Evolutionary conservation across 345 rosid species (phyloP), one percentile per base, ranked within the genome.

Genomic region (Heritiera fomes): DNA sequence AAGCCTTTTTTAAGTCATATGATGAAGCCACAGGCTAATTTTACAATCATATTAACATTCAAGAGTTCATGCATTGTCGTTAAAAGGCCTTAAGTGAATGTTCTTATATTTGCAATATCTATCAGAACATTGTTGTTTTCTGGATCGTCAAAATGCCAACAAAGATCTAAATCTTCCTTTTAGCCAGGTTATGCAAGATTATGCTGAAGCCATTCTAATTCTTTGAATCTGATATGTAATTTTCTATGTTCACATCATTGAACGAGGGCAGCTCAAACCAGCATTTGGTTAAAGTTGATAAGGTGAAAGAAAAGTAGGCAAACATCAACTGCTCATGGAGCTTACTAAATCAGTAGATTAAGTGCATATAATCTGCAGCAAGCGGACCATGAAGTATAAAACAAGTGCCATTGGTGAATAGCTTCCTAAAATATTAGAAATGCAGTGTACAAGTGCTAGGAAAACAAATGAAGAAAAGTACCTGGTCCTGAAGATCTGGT

Each of bases 401-500:
- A 76, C 62, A 58, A 32, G 63, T 64, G 78, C n/a, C 49, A 45
- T 58, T 62, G 47, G 76, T 60, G 20, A 73, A 61, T 15, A 63
- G 47, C 58, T 52, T 59, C 76, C 75, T 62, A 14, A 58, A 45
- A 69, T 45, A 43, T 70, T 61, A 74, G 70, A 63, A 78, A 67
- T 60, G 62, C 52, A 71, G 73, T 28, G 78, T 45, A 28, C n/a
- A 73, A 30, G 14, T 45, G 61, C 49, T 55, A 55, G 61, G 41
- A 76, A 71, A 20, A 71, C 5, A 55, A 75, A 70, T 56, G 72
- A 73, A 34, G 38, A 34, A 34, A 34, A 53, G 45, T 76, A 96
- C 99, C 97, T 89, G 97, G 46, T 94, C 98, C 82, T 94, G 95
- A 83, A 89, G 97, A 89, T 92, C 95, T 74, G 95, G 91, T 73